Percentiles rank a stretch among this genome's conserved stretches.
Evolutionary conservation across 2,329 filamentous ascomycete genomes (phyloP).

Genomic region (Stagonosporopsis rhizophila): DNA sequence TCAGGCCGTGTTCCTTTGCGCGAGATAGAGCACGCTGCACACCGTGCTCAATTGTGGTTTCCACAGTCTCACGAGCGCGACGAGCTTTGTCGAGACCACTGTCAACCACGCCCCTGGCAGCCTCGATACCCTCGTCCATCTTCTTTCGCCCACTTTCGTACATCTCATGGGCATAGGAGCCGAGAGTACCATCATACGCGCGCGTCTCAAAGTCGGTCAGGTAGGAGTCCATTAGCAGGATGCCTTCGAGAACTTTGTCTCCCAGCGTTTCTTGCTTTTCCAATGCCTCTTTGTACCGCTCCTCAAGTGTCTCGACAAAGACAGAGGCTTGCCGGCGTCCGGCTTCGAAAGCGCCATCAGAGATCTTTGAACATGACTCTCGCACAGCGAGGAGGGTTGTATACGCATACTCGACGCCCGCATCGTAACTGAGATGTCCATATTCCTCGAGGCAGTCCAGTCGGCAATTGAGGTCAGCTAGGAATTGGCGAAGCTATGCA

Average conservation of each 20-base stretch:
- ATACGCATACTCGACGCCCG: constrained; percentile 84
- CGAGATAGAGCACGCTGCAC: constrained; percentile 78
- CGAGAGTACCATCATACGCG: constrained; percentile 79
- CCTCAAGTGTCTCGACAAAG: constrained; percentile 91
- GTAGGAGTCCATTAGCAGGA: constrained; percentile 85
- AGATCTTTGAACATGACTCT: constrained; percentile 86
- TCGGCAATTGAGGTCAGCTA: constrained; percentile 84
- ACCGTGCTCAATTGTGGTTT: constrained; percentile 75
- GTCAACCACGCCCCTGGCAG: constrained; percentile 77
- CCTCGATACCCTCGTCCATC: constrained; percentile 78
- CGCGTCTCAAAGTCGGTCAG: constrained; percentile 84
- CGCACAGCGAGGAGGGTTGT: constrained; percentile 85
- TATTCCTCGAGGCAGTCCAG: constrained; percentile 90
- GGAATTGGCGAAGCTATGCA: constrained; percentile 74
- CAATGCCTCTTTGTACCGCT: constrained; percentile 84
- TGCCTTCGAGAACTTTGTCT: constrained; percentile 87
- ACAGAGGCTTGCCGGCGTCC: constrained; percentile 84
- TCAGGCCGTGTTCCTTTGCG: constrained; percentile 80
- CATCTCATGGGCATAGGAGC: constrained; percentile 73
- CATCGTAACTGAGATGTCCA: constrained; percentile 81
- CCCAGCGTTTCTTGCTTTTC: constrained; percentile 85
- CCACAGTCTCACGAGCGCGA: constrained; percentile 71
- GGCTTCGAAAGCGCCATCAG: constrained; percentile 86
- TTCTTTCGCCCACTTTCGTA: constrained; percentile 81
- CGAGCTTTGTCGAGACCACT: constrained; percentile 84